Evolutionary conservation across 2,329 filamentous ascomycete species (phyloP), one percentile per base, ranked within the genome.

Genomic region (Phialocephala subalpina): DNA sequence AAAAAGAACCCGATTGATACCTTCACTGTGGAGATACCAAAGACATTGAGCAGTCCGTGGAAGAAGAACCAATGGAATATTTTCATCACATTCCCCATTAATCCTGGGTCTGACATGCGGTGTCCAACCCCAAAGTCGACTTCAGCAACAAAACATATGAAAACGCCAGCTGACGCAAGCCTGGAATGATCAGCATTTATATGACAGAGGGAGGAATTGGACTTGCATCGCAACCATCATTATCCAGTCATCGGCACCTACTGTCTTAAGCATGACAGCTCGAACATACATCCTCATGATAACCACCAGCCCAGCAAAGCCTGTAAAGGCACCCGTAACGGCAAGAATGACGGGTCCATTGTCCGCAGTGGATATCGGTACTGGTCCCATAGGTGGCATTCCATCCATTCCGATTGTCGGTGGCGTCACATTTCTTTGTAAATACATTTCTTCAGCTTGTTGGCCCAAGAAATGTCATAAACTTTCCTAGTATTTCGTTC

Each of bases 241-340:
- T 4, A 80, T 67, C 64, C 78, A 82, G 71, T 86, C 83, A 72
- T 86, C 83, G 2, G 74, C 53, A 0, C 82, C 82, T 58, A 83
- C 75, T n/a, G 79, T 79, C 55, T 80, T 81, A 45, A 85, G 72
- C 73, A 85, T 80, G 14, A 73, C 67, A 11, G 77, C 64, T 29
- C 83, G 78, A 29, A 84, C 82, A 70, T 82, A 83, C 55, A 79
- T 73, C 49, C 81, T 77, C 12, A 80, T 67, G 8, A 79, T n/a
- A 2, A 82, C 78, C 1, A 78, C 70, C 1, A 80, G n/a, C 6
- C 73, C 67, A 5, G 80, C 78, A 22, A 78, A 62, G 5, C 73
- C 76, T 35, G 78, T 79, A 60, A 82, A 77, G 1, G 76, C 69
- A 12, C 76, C 77, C 5, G 77, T 77, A 27, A 81, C 77, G 5